Conservation (phyloP, 345 rosid genomes). For the Citrus mangshanensis region DNA sequence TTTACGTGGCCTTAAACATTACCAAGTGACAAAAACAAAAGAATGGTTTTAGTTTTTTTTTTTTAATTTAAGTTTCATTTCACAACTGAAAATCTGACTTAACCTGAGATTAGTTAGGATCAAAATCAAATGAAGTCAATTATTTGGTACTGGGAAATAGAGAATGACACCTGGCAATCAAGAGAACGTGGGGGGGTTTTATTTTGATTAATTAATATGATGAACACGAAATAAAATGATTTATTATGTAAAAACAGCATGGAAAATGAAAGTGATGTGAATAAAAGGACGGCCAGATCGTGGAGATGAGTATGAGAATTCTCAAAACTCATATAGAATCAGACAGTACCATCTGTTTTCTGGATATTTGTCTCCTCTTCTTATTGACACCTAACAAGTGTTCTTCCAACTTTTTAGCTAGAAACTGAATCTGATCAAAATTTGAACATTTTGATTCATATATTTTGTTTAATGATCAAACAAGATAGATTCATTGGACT, state of each 20-base stretch:
- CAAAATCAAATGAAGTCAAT: not conserved
- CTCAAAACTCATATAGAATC: slow-evolving; percentile 13
- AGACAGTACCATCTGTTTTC: slow-evolving; percentile 17
- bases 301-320: slow-evolving; percentile 21
- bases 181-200: slow-evolving; percentile 24
- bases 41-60: not conserved
- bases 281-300: slow-evolving; percentile 24
- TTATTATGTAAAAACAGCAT: not conserved
- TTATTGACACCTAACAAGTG: not conserved
- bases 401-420: not conserved
- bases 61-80: not conserved
- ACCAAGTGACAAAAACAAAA: slow-evolving; percentile 10
- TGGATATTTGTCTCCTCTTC: slow-evolving; percentile 20
- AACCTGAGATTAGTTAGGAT: slow-evolving; percentile 12
- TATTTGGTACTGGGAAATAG: not conserved
- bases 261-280: slow-evolving; percentile 7
- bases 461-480: not conserved
- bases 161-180: slow-evolving; percentile 25
- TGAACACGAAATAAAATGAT: not conserved
- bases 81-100: not conserved
- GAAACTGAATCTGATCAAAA: not conserved
- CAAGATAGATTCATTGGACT: not conserved
- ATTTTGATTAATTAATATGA: not conserved
- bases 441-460: not conserved
- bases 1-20: slow-evolving; percentile 8